A percentile compares a stretch with the other conserved stretches of the same genome.
phyloP scores from a whole-genome alignment of 768 basidiomycete genomes.

The Clavulina sp. region DNA sequence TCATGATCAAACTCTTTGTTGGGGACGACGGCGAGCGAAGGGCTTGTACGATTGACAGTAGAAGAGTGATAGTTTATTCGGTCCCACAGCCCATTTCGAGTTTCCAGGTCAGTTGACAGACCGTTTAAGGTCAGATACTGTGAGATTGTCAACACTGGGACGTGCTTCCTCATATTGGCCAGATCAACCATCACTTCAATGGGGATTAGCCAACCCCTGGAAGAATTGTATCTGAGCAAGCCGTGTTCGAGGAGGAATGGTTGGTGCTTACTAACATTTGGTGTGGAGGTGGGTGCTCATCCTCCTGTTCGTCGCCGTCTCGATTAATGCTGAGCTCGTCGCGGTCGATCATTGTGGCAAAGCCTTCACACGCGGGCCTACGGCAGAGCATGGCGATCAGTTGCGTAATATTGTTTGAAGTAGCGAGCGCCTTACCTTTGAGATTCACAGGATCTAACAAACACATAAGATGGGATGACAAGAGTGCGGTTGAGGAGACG shows the following conservation, averaged over 20 bases:
- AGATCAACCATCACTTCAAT: no score
- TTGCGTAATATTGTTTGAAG: neutral
- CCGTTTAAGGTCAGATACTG: no score
- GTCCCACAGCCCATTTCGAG: no score
- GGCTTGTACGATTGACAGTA: constrained; percentile 13
- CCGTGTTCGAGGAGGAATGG: constrained; percentile 9
- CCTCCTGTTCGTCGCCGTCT: no score
- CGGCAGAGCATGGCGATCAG: neutral
- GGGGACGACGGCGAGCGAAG: constrained; percentile 22
- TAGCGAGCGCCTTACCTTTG: neutral
- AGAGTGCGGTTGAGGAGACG: constrained; percentile 5
- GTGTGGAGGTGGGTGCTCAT: constrained; percentile 18
- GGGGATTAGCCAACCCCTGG: no score
- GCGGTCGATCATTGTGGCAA: no score
- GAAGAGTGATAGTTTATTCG: no score
- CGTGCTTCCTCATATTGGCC: no score
- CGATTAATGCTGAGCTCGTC: no score
- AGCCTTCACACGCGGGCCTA: no score
- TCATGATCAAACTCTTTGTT: constrained; percentile 27
- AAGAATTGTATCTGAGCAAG: neutral
- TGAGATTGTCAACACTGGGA: no score
- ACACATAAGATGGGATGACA: constrained; percentile 4
- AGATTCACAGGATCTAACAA: constrained; percentile 6
- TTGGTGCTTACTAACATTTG: constrained; percentile 17
- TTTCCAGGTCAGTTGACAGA: no score